phyloP scores from a whole-genome alignment of 2,329 filamentous ascomycete genomes.

The Ophiostoma sp. region DNA sequence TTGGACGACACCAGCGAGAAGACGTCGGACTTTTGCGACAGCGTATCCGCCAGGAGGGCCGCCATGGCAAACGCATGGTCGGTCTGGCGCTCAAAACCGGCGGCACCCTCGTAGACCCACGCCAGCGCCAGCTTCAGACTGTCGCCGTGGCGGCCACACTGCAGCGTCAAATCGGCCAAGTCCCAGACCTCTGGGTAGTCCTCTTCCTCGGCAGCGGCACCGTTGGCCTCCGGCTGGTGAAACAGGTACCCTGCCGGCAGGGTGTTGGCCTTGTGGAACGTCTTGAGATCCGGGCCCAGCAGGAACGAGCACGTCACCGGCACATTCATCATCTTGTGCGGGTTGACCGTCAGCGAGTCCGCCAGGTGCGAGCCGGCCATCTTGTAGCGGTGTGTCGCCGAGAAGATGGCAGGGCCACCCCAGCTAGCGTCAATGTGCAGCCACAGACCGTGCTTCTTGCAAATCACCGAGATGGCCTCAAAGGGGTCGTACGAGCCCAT shows the following conservation, averaged over 20 bases:
- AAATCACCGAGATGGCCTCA: slow-evolving; percentile 66
- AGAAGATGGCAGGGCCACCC: slow-evolving; percentile 85
- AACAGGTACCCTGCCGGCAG: slow-evolving; percentile 85
- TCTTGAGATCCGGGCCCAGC: slow-evolving; percentile 70
- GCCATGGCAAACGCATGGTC: slow-evolving; percentile 74
- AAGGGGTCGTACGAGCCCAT: slow-evolving; percentile 87
- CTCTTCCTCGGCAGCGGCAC: slow-evolving; percentile 70
- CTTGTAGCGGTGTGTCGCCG: slow-evolving; percentile 60
- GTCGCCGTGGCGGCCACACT: slow-evolving; percentile 87
- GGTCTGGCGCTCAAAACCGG: slow-evolving; percentile 69
- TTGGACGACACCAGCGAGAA: slow-evolving; percentile 73
- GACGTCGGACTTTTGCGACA: slow-evolving; percentile 53
- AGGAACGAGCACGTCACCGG: slow-evolving; percentile 91
- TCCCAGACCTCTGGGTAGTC: slow-evolving; percentile 68
- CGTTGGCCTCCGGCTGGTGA: slow-evolving; percentile 52
- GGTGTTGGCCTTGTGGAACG: slow-evolving; percentile 83
- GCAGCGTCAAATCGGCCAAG: slow-evolving; percentile 86
- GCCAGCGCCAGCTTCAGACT: slow-evolving; percentile 81
- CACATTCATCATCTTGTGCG: slow-evolving; percentile 95
- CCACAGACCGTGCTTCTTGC: slow-evolving; percentile 74
- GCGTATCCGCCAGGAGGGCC: slow-evolving; percentile 61
- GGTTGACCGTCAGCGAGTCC: slow-evolving; percentile 82
- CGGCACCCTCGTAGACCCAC: slow-evolving; percentile 84
- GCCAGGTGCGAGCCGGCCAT: slow-evolving; percentile 72
- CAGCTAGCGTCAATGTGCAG: slow-evolving; percentile 90